Evolutionary conservation across 2,329 filamentous ascomycete species (phyloP).

Genomic region (Lithohypha guttulata): DNA sequence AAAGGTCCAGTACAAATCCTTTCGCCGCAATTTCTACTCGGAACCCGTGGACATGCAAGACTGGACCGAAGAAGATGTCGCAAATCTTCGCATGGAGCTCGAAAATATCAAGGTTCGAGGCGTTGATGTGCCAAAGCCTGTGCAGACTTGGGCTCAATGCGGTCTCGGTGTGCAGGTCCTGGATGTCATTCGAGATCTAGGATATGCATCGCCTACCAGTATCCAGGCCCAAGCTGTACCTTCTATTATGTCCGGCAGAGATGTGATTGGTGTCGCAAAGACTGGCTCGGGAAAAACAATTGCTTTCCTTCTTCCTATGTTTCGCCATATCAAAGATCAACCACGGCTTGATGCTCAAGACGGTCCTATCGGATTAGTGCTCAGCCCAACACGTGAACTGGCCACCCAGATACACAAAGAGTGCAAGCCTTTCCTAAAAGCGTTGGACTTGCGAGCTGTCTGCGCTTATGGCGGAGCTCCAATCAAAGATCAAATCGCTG

Average conservation of each 20-base stretch:
- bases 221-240: constrained; percentile 95
- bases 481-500: constrained; percentile 94
- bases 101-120: constrained; percentile 93
- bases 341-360: constrained; percentile 69
- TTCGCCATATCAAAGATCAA: constrained; percentile 94
- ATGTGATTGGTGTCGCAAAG: constrained; percentile 93
- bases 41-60: constrained; percentile 74
- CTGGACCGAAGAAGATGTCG: constrained; percentile 75
- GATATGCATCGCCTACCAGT: constrained; percentile 79
- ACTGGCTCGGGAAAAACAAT: constrained; percentile 97
- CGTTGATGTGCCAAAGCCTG: constrained; percentile 79
- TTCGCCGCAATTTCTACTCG: constrained; percentile 90
- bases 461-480: constrained; percentile 92
- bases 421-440: constrained; percentile 87
- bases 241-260: constrained; percentile 87
- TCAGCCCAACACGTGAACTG: constrained; percentile 89
- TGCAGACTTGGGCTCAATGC: constrained; percentile 94
- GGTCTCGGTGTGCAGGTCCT: constrained; percentile 78
- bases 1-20: constrained; percentile 73
- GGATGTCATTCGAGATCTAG: constrained; percentile 69
- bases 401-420: constrained; percentile 90
- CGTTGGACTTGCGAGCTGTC: constrained; percentile 71
- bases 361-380: constrained; percentile 76
- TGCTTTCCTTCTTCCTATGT: constrained; percentile 92
- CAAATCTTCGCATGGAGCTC: constrained; percentile 70